Evolutionary conservation across 352 stramenopile genomes (phyloP), one percentile per base, ranked within the genome.

Genomic region (Thalassiosira hispida): DNA sequence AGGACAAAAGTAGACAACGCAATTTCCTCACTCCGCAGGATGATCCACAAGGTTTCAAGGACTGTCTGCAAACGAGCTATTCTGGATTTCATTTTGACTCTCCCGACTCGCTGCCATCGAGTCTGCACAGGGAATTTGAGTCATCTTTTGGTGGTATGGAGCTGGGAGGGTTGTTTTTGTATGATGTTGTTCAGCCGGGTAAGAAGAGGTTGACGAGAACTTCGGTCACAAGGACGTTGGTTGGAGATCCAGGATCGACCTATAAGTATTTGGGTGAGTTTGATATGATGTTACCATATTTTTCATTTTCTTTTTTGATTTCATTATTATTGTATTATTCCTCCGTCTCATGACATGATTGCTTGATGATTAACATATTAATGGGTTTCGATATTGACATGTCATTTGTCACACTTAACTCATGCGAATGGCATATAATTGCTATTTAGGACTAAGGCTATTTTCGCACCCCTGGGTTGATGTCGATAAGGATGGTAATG

Each of bases 211-310:
- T 91, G 38, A 83, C 89, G 3, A 77, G 77, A 25, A 96, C 93
- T 22, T 94, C 90, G 71, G 94, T 97, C 18, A 93, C 88, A 40
- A 85, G 94, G 33, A 95, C 88, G 16, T 85, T 97, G 35, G 87
- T 96, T 22, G 94, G 94, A 0, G 87, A 97, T 38, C 85, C 91
- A 20, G 94, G 94, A n/a, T 93, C 90, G 12, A 97, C 94, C 18
- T 97, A 97, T 83, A 95, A 95, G 72, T 97, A 97, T 84, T 79
- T 97, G 14, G 93, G 92, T 64, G 27, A 61, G 18, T 44, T 38
- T 35, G 5, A 7, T 23, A 33, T 33, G 22, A n/a, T 33, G 23
- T 6, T 49, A n/a, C n/a, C n/a, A n/a, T n/a, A n/a, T 16, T 44
- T 14, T n/a, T n/a, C n/a, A 29, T 27, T 44, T 11, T 42, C 4